Evolutionary conservation across 768 basidiomycete genomes (phyloP).

Genomic region (Mycena leptocephala): DNA sequence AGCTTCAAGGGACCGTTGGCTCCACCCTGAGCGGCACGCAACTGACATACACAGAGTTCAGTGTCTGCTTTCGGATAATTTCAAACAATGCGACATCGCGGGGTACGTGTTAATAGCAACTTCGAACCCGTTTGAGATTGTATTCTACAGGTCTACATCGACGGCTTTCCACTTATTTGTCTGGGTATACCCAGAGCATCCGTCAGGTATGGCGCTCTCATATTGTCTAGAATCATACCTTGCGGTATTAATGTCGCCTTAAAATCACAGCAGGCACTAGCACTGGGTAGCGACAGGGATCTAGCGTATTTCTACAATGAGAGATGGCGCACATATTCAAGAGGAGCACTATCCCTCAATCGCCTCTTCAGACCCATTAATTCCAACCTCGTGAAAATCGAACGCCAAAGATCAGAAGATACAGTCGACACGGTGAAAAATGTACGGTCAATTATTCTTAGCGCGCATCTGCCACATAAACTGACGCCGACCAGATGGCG

Average conservation of each 20-base stretch:
- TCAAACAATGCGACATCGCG: neutral
- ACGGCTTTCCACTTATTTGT: neutral
- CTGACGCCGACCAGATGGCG: conserved; percentile 10
- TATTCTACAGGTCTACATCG: neutral
- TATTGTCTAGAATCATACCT: conserved; percentile 11
- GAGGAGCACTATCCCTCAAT: conserved; percentile 2
- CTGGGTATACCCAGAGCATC: conserved; percentile 13
- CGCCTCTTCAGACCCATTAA: neutral
- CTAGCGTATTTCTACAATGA: conserved; percentile 12
- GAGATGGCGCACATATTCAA: conserved; percentile 6
- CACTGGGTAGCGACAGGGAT: conserved; percentile 11
- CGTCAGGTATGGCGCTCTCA: conserved; percentile 15
- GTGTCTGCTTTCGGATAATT: neutral
- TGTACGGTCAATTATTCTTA: conserved; percentile 10
- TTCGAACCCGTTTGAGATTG: neutral
- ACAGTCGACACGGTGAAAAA: conserved; percentile 1
- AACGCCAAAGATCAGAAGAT: conserved; percentile 6
- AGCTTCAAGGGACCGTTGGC: neutral
- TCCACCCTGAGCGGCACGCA: neutral
- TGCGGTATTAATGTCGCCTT: conserved; percentile 7
- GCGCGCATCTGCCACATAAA: conserved; percentile 12
- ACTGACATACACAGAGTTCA: neutral
- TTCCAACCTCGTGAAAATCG: conserved; percentile 1
- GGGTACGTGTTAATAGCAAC: neutral
- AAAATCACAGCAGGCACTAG: conserved; percentile 14